phyloP scores from a whole-genome alignment of 345 rosid genomes.

The Balakata baccata region DNA sequence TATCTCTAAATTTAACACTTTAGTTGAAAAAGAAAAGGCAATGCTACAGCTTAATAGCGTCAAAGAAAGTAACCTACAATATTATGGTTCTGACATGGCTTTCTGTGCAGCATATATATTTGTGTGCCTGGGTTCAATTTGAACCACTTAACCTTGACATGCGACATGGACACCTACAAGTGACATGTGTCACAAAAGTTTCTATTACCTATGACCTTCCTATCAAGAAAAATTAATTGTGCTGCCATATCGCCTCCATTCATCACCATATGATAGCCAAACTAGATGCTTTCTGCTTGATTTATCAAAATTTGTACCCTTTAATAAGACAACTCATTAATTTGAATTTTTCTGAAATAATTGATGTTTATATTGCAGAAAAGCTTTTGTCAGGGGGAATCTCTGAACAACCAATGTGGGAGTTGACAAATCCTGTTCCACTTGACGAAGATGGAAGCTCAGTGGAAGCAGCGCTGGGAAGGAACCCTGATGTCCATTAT shows the following conservation, averaged over 20 bases:
- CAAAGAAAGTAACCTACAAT: neutral
- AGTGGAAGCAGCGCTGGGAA: slow-evolving; percentile 58
- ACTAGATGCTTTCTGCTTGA: neutral
- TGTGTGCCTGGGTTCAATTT: neutral
- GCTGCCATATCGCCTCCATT: neutral
- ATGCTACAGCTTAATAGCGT: neutral
- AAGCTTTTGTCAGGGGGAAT: slow-evolving; percentile 46
- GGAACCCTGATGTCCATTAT: slow-evolving; percentile 69
- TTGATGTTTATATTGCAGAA: slow-evolving; percentile 37
- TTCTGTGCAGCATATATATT: neutral
- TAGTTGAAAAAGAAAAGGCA: neutral
- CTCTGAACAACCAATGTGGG: slow-evolving; percentile 42
- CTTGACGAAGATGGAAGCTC: slow-evolving; percentile 54
- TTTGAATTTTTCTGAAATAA: neutral
- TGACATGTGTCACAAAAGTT: neutral
- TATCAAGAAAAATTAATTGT: neutral
- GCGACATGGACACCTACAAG: neutral
- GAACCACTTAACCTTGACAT: neutral
- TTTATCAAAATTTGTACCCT: neutral
- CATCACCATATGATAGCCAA: neutral
- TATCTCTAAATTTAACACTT: neutral
- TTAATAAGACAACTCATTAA: too few species aligned
- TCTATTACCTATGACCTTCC: neutral
- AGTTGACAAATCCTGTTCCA: slow-evolving; percentile 58
- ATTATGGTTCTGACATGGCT: neutral